Base-by-base conservation (phyloP, 1,284 basidiomycete species). In the Pseudozyma flocculosa region DNA sequence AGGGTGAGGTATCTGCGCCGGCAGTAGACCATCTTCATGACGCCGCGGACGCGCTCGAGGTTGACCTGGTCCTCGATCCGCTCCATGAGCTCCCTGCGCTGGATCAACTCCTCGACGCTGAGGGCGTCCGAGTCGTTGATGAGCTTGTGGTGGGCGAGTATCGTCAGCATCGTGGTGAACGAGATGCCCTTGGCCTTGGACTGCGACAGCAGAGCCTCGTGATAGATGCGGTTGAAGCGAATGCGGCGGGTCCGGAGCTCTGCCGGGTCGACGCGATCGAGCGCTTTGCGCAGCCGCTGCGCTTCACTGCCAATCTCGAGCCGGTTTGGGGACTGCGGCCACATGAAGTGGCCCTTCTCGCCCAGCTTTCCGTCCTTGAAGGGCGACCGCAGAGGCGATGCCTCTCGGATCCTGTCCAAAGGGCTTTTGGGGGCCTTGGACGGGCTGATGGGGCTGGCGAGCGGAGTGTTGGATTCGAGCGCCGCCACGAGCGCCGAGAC, bases 81-180 rank as follows among this genome's bases (percentile, higher is more conserved):
- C 55, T 74, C 71, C 26, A 68, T 30, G 5, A 72, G 30, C 11
- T 51, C 50, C 9, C 72, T 61, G 8, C 74, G 54, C 40, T 75
- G 68, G 47, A 76, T 60, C 13, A 77, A 61, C 50, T 78, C 76
- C 18, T 71, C 64, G 22, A 77, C 49, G 38, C 61, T 62, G 26
- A 78, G 56, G 18, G 75, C 70, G 11, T 65, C 56, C 5, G 41
- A 85, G 75, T 95, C 91, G 54, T 92, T 85, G 65, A 97, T 92
- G 52, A 97, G 81, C 78, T 90, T 94, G 80, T 96, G 87, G 75
- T 95, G 92, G 0, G 91, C 89, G 30, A 98, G 81, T 48, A 97
- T 80, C 42, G 89, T 76, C 14, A 97, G 83, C 91, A 96, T 95
- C 40, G 87, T 84, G 7, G 86, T 90, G 80, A 97, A 97, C 18